A percentile compares a stretch with the other conserved stretches of the same genome.
These are phyloP conservation scores for Xylogone sp. DNA, from an alignment of 2,329 filamentous ascomycete genomes.

Conservation along the genomic window DNA sequence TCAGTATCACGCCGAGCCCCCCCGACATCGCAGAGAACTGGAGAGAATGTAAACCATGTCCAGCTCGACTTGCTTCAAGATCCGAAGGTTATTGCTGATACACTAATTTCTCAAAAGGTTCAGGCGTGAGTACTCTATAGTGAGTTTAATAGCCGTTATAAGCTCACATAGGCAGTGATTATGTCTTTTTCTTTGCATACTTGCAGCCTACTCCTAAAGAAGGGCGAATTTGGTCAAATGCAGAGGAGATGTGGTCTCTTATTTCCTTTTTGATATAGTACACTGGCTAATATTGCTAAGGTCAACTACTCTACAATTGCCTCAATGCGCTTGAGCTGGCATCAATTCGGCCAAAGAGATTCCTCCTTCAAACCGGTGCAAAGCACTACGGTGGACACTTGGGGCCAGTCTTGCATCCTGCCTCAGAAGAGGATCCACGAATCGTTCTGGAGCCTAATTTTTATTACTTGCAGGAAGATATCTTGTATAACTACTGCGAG, in stretches of 20 bases:
- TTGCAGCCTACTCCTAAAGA: slow-evolving; percentile 1
- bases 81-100: not conserved
- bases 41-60: not conserved
- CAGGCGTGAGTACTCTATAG: not conserved
- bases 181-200: slow-evolving; percentile 6
- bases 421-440: slow-evolving; percentile 42
- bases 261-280: too few species aligned
- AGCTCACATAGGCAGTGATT: not conserved
- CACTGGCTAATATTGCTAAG: not conserved
- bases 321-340: slow-evolving; percentile 1
- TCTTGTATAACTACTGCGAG: slow-evolving; percentile 38
- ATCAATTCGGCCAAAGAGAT: slow-evolving; percentile 3
- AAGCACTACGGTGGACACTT: slow-evolving; percentile 28
- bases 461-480: slow-evolving; percentile 52
- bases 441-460: slow-evolving; percentile 45
- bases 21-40: not conserved
- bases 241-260: not conserved
- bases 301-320: slow-evolving; percentile 7
- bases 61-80: not conserved
- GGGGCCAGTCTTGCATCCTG: slow-evolving; percentile 32
- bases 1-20: slow-evolving; percentile 6
- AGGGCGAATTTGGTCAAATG: slow-evolving; percentile 2
- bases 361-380: slow-evolving; percentile 25
- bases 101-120: not conserved
- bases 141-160: too few species aligned